These are phyloP conservation scores for Fusarium poae DNA, from an alignment of 2,329 filamentous ascomycete species.

Conservation along the genomic window DNA sequence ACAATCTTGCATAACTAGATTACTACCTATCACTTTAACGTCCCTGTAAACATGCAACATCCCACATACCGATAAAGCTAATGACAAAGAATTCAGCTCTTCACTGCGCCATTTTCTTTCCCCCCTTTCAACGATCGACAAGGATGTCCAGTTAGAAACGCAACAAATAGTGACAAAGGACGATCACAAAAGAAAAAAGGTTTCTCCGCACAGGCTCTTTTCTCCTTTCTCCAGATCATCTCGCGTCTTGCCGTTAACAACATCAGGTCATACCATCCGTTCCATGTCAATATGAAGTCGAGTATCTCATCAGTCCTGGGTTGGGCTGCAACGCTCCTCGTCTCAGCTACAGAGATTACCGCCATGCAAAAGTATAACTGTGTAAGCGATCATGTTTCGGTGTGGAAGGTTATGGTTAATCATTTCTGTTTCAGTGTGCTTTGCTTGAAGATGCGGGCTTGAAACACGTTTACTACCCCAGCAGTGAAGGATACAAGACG, in stretches of 20 bases:
- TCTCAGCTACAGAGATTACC: not conserved
- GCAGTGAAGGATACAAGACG: slow-evolving; percentile 24
- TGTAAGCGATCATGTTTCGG: slow-evolving; percentile 2
- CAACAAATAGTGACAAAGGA: not conserved
- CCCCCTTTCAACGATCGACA: not conserved
- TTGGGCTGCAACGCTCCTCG: slow-evolving; percentile 15
- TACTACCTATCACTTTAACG: not conserved
- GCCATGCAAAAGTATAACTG: slow-evolving; percentile 2
- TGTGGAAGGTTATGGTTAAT: not conserved
- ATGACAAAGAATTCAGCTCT: not conserved
- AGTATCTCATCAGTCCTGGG: slow-evolving; percentile 9
- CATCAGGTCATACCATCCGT: not conserved
- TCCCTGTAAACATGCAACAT: not conserved
- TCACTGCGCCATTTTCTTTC: slow-evolving; percentile 15
- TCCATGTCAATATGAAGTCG: slow-evolving; percentile 17
- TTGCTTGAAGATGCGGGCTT: slow-evolving; percentile 24
- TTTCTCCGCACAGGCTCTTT: slow-evolving; percentile 18
- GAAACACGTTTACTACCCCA: slow-evolving; percentile 29
- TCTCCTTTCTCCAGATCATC: slow-evolving; percentile 9
- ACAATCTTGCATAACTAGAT: not conserved
- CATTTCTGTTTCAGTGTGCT: slow-evolving; percentile 18
- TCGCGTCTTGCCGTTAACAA: not conserved
- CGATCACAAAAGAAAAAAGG: slow-evolving; percentile 18
- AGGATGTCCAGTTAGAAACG: not conserved
- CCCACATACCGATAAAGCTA: not conserved